Conservation (phyloP, 495 filamentous ascomycete species). For the Trichoderma asperelloides region DNA sequence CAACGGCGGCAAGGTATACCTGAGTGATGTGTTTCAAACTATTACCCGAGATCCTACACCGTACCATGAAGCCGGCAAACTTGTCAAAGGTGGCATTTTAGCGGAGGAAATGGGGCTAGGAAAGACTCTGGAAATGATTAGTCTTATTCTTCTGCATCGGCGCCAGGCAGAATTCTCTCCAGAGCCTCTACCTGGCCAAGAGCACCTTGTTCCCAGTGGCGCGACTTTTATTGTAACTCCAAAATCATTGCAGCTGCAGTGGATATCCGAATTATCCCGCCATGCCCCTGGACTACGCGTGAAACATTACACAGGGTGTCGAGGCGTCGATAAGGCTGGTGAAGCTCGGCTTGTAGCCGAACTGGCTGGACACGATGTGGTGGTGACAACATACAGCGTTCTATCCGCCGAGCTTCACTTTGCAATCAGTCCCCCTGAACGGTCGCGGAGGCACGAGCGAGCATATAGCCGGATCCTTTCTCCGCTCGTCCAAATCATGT, state of each 20-base stretch:
- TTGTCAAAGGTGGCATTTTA: constrained; percentile 58
- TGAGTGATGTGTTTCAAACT: constrained; percentile 57
- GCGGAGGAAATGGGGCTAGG: constrained; percentile 97
- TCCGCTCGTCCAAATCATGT: constrained; percentile 67
- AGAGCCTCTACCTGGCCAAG: constrained; percentile 22
- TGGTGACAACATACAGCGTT: constrained; percentile 79
- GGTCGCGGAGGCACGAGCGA: constrained; percentile 56
- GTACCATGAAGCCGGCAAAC: constrained; percentile 33
- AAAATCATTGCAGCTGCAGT: constrained; percentile 71
- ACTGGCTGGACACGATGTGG: constrained; percentile 58
- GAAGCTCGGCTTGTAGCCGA: constrained; percentile 37
- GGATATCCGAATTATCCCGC: constrained; percentile 65
- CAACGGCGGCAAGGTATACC: constrained; percentile 22
- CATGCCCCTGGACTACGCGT: constrained; percentile 45
- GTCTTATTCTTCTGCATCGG: constrained; percentile 59
- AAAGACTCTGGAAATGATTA: constrained; percentile 85
- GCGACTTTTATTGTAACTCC: constrained; percentile 88
- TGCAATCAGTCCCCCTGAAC: constrained; percentile 51
- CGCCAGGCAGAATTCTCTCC: constrained; percentile 18
- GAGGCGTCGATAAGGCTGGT: constrained; percentile 21
- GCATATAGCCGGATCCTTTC: constrained; percentile 60
- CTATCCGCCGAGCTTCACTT: constrained; percentile 72
- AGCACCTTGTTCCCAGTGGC: constrained; percentile 34
- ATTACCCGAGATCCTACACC: constrained; percentile 43
- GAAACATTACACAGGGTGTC: constrained; percentile 38